Evolutionary conservation across 2,329 filamentous ascomycete species (phyloP).

Genomic region (Exophiala xenobiotica): DNA sequence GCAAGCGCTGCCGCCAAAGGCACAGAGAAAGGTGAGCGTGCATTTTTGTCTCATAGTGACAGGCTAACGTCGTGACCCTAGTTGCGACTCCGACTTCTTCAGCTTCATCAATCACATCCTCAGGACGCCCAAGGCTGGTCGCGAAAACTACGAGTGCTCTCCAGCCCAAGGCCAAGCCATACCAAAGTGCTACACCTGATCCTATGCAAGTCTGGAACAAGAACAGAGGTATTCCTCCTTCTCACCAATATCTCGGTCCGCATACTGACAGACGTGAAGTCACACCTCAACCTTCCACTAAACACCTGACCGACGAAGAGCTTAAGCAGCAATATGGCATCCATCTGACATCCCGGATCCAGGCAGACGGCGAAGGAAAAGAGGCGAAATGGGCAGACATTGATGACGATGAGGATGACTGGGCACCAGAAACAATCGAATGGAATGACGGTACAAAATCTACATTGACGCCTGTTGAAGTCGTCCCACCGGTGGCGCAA

Average conservation of each 20-base stretch:
- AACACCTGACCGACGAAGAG: slow-evolving; percentile 67
- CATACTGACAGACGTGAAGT: slow-evolving; percentile 49
- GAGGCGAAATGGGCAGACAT: slow-evolving; percentile 69
- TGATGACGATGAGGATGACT: slow-evolving; percentile 67
- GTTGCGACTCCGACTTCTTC: slow-evolving; percentile 41
- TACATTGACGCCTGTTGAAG: slow-evolving; percentile 51
- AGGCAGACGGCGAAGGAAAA: slow-evolving; percentile 61
- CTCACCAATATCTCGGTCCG: not conserved
- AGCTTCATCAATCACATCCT: slow-evolving; percentile 41
- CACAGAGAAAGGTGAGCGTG: slow-evolving; percentile 54
- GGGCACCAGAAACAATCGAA: slow-evolving; percentile 63
- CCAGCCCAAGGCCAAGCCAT: slow-evolving; percentile 51
- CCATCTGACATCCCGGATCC: slow-evolving; percentile 63
- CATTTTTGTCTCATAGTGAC: slow-evolving; percentile 9
- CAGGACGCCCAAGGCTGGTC: slow-evolving; percentile 59
- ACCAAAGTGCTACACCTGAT: slow-evolving; percentile 56
- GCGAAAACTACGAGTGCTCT: slow-evolving; percentile 60
- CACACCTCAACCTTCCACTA: slow-evolving; percentile 50
- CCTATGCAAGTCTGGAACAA: slow-evolving; percentile 70
- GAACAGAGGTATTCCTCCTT: slow-evolving; percentile 55
- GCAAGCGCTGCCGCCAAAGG: slow-evolving; percentile 51
- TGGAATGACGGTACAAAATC: slow-evolving; percentile 70
- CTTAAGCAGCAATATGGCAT: slow-evolving; percentile 69
- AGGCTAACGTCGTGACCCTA: slow-evolving; percentile 32
- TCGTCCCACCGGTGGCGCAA: slow-evolving; percentile 24